These are phyloP conservation scores for Canavalia gladiata DNA, from an alignment of 306 rosid genomes.

Conservation along the genomic window DNA sequence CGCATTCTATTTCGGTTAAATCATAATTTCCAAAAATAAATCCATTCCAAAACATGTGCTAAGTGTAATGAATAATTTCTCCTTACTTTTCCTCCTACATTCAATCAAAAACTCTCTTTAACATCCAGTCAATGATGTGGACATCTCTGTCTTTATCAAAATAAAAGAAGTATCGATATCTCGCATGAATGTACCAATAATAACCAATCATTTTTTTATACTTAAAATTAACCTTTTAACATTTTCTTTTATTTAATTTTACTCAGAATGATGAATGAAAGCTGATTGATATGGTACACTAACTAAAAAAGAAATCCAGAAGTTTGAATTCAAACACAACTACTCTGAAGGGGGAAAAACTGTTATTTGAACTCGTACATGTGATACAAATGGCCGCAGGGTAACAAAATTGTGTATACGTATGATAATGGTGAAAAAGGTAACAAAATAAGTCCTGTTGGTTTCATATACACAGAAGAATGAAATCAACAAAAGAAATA, in stretches of 20 bases:
- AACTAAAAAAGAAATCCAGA: neutral
- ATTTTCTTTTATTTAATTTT: neutral
- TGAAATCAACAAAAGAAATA: constrained; percentile 18
- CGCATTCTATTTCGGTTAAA: neutral
- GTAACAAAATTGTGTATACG: constrained; percentile 26
- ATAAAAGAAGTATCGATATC: neutral
- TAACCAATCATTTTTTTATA: no score
- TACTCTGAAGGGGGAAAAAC: neutral
- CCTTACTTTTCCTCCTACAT: neutral
- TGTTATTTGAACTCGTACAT: constrained; percentile 14
- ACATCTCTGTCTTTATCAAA: neutral
- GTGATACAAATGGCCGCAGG: constrained; percentile 37
- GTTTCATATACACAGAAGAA: constrained; percentile 40
- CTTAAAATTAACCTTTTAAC: no score
- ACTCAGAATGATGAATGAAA: neutral
- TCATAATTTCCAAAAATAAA: neutral
- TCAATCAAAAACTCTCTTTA: neutral
- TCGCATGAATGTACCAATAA: neutral
- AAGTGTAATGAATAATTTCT: neutral
- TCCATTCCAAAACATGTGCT: neutral
- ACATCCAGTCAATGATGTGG: neutral
- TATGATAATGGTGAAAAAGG: constrained; percentile 8
- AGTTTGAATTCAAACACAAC: neutral
- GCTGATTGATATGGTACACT: neutral
- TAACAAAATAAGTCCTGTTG: constrained; percentile 11